Percentiles rank a stretch among this genome's conserved stretches.
Evolutionary conservation across 1,284 basidiomycete genomes (phyloP).

Genomic region (Mycocalia duriaeana): DNA sequence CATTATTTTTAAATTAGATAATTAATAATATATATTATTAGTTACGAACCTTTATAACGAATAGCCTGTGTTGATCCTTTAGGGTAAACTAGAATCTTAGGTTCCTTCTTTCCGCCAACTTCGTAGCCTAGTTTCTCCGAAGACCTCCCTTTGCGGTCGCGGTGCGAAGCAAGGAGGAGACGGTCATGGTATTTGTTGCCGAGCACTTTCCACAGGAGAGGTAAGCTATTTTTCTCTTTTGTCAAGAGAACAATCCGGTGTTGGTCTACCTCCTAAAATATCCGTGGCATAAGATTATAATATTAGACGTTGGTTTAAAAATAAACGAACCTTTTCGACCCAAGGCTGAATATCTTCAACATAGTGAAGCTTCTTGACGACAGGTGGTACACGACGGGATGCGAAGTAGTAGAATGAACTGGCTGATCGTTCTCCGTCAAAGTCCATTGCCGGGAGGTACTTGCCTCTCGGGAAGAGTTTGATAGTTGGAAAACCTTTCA

Average conservation of each 20-base stretch:
- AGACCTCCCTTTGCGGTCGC: slow-evolving; percentile 56
- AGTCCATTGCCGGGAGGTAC: slow-evolving; percentile 61
- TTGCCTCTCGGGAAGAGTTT: slow-evolving; percentile 81
- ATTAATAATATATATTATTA: too few species aligned
- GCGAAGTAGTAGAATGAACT: slow-evolving; percentile 77
- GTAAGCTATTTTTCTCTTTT: slow-evolving; percentile 66
- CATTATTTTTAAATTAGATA: too few species aligned
- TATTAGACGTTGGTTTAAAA: too few species aligned
- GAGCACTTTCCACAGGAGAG: slow-evolving; percentile 82
- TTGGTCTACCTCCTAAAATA: slow-evolving; percentile 32
- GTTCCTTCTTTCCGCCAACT: slow-evolving; percentile 45
- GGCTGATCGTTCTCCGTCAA: slow-evolving; percentile 70
- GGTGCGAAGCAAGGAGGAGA: slow-evolving; percentile 64
- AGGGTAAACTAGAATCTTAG: slow-evolving; percentile 65
- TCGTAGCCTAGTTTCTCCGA: slow-evolving; percentile 54
- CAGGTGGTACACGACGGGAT: slow-evolving; percentile 66
- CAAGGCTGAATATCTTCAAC: slow-evolving; percentile 56
- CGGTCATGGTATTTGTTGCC: slow-evolving; percentile 69
- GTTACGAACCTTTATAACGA: slow-evolving; percentile 52
- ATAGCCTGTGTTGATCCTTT: slow-evolving; percentile 48
- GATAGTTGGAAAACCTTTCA: slow-evolving; percentile 91
- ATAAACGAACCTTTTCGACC: slow-evolving; percentile 51
- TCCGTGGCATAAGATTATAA: too few species aligned
- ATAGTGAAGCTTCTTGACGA: slow-evolving; percentile 60
- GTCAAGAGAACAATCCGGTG: slow-evolving; percentile 73